A percentile compares a stretch with the other conserved stretches of the same genome.
phyloP scores from a whole-genome alignment of 2,329 filamentous ascomycete species.

The Pseudogymnoascus sp. region DNA sequence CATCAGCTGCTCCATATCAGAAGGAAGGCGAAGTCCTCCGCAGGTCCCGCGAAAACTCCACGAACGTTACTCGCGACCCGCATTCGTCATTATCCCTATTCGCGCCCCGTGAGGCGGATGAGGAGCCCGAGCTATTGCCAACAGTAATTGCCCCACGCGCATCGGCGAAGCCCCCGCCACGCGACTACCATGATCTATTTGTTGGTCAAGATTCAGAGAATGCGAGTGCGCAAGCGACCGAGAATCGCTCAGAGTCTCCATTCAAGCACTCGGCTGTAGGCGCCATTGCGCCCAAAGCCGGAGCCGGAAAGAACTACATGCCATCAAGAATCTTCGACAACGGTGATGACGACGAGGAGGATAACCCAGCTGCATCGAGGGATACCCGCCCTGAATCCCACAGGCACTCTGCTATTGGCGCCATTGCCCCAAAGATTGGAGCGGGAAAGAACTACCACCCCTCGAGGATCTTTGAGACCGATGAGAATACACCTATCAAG shows the following conservation, averaged over 20 bases:
- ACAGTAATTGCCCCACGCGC: conserved; percentile 53
- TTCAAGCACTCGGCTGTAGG: conserved; percentile 4
- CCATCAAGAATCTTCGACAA: conserved; percentile 56
- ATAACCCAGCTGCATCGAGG: conserved; percentile 3
- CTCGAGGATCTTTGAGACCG: conserved; percentile 54
- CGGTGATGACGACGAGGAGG: conserved; percentile 33
- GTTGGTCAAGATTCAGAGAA: conserved; percentile 33
- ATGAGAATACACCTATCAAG: conserved; percentile 37
- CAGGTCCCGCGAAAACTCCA: conserved; percentile 44
- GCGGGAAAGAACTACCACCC: conserved; percentile 53
- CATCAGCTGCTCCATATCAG: conserved; percentile 22
- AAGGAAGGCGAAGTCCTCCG: conserved; percentile 30
- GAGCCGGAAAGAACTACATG: conserved; percentile 53
- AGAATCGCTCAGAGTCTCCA: conserved; percentile 19
- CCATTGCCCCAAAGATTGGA: conserved; percentile 42
- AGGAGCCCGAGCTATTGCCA: conserved; percentile 32
- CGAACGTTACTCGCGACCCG: conserved; percentile 49
- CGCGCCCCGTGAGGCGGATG: conserved; percentile 55
- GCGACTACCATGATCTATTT: conserved; percentile 63
- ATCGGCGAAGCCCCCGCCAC: conserved; percentile 61
- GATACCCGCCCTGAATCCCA: conserved; percentile 10
- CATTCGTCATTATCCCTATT: conserved; percentile 70
- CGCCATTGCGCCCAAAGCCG: conserved; percentile 40
- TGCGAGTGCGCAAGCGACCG: conserved; percentile 15
- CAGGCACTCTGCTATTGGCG: conserved; percentile 11